phyloP scores from a whole-genome alignment of 257 asterid genomes.

The Lavandula angustifolia region DNA sequence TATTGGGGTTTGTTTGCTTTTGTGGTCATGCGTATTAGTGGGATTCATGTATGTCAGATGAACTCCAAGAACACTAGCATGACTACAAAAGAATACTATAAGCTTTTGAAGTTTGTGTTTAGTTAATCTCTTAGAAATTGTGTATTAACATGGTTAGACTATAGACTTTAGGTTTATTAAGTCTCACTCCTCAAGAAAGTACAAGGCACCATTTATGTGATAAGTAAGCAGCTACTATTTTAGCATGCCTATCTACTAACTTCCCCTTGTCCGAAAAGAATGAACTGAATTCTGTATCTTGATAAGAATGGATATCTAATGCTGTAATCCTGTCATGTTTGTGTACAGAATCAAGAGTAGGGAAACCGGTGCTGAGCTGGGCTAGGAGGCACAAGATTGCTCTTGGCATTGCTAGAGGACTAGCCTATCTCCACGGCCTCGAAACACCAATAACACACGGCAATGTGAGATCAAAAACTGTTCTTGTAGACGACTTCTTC shows the following conservation, averaged over 20 bases:
- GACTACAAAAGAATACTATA: too few relatives aligned
- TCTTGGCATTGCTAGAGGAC: constrained; percentile 79
- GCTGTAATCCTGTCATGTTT: constrained; percentile 18
- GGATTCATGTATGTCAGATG: background rate
- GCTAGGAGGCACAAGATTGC: constrained; percentile 94
- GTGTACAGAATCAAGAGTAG: constrained; percentile 72
- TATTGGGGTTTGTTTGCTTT: background rate
- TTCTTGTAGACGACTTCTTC: constrained; percentile 84
- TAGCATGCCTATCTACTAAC: background rate
- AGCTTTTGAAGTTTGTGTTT: too few relatives aligned
- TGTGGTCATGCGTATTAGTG: background rate
- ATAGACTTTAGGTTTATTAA: too few relatives aligned
- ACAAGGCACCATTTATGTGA: background rate
- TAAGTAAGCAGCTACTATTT: constrained; percentile 9
- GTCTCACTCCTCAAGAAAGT: background rate
- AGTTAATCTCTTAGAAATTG: too few relatives aligned
- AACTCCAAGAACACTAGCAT: too few relatives aligned
- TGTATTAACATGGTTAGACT: too few relatives aligned
- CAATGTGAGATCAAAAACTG: constrained; percentile 73
- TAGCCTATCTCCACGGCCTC: constrained; percentile 82
- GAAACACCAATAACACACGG: constrained; percentile 93
- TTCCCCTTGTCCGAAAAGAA: background rate
- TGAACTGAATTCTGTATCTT: background rate
- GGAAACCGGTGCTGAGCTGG: constrained; percentile 90
- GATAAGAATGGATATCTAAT: constrained; percentile 10